Evolutionary conservation across 192 early-diverging fungal species (phyloP).

Genomic region (Coemansia sp.): DNA sequence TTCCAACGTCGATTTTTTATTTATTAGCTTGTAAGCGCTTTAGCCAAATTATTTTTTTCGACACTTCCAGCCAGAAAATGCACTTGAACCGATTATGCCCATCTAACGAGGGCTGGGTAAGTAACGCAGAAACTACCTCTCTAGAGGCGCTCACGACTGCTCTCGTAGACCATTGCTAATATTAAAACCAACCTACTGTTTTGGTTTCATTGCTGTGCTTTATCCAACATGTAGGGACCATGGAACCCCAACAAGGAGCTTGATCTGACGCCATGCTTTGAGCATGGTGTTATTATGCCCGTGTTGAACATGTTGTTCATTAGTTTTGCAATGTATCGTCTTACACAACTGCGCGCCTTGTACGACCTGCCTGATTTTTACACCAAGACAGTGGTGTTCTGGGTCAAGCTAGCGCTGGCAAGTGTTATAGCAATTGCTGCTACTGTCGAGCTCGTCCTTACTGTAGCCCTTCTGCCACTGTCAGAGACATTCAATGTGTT

Average conservation of each 20-base stretch:
- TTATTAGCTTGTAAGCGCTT: too few species aligned
- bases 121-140: background rate
- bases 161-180: too few species aligned
- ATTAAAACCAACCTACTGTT: background rate
- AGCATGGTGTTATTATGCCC: constrained; percentile 19
- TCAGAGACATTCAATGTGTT: constrained; percentile 7
- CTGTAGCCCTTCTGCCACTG: background rate
- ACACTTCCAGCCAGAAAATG: background rate
- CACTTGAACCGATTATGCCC: constrained; percentile 8
- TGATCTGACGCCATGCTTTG: constrained; percentile 38
- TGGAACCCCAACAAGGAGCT: constrained; percentile 19
- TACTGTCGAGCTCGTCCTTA: constrained; percentile 3
- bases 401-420: constrained; percentile 23
- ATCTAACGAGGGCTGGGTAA: constrained; percentile 18
- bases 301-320: constrained; percentile 16
- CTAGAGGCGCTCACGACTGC: too few species aligned
- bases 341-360: background rate
- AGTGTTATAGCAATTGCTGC: background rate
- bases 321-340: background rate
- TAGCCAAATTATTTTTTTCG: background rate
- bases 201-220: too few species aligned
- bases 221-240: constrained; percentile 16
- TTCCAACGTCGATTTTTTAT: too few species aligned
- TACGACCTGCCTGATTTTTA: background rate
- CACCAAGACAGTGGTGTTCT: constrained; percentile 10